phyloP scores from a whole-genome alignment of 2,329 filamentous ascomycete genomes.

The Arthrobotrys sinensis region DNA sequence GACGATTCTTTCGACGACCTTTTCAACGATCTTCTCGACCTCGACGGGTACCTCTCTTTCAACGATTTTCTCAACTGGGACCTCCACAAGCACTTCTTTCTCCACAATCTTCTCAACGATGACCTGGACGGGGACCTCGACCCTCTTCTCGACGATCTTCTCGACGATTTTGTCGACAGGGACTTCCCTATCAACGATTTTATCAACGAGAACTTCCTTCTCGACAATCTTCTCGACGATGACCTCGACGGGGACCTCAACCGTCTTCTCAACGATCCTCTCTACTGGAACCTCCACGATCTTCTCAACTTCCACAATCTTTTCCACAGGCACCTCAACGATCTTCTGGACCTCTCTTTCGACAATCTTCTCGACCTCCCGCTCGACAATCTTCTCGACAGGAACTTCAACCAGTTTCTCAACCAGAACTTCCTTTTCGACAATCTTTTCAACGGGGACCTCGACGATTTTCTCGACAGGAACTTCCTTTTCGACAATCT shows the following conservation, averaged over 20 bases:
- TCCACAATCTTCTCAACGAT: slow-evolving; percentile 42
- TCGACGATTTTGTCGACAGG: slow-evolving; percentile 45
- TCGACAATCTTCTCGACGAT: slow-evolving; percentile 51
- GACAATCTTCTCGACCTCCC: slow-evolving; percentile 44
- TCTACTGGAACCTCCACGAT: slow-evolving; percentile 47
- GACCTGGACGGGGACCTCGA: slow-evolving; percentile 42
- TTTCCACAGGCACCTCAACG: slow-evolving; percentile 49
- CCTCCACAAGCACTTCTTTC: slow-evolving; percentile 33
- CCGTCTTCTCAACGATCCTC: slow-evolving; percentile 40
- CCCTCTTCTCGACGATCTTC: slow-evolving; percentile 48
- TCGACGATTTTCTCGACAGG: slow-evolving; percentile 55
- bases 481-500: slow-evolving; percentile 42
- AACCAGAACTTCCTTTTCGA: slow-evolving; percentile 42
- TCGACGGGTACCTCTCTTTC: slow-evolving; percentile 19
- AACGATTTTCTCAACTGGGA: slow-evolving; percentile 16
- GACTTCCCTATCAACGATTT: slow-evolving; percentile 39
- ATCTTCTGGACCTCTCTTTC: slow-evolving; percentile 48
- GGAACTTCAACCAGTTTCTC: slow-evolving; percentile 42
- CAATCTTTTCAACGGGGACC: slow-evolving; percentile 40
- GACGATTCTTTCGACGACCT: slow-evolving; percentile 42
- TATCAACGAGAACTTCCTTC: slow-evolving; percentile 43
- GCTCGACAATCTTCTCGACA: slow-evolving; percentile 56
- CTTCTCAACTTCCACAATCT: slow-evolving; percentile 35
- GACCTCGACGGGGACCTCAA: slow-evolving; percentile 51
- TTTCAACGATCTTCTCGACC: slow-evolving; percentile 32